A percentile compares a stretch with the other conserved stretches of the same genome.
Conservation (phyloP, 192 early-diverging fungal genomes). For the Backusella mclennaniae region DNA sequence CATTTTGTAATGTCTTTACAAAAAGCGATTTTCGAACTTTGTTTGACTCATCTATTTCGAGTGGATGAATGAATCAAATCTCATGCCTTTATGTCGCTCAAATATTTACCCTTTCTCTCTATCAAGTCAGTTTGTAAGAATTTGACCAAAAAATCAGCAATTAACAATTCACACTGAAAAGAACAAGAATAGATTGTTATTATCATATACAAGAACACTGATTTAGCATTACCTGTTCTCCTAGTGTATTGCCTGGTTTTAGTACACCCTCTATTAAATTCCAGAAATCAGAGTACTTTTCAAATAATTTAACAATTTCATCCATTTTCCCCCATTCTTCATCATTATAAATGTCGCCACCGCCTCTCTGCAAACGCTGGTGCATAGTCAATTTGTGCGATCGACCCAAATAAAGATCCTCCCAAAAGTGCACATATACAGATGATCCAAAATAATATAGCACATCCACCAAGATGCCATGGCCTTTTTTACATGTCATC, state of each 20-base stretch:
- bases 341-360: background rate
- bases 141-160: constrained; percentile 1
- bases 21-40: background rate
- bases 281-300: background rate
- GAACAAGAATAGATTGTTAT: background rate
- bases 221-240: background rate
- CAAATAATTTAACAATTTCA: background rate
- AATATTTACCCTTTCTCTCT: background rate
- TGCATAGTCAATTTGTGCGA: background rate
- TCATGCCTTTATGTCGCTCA: background rate
- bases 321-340: background rate
- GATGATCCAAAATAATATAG: background rate
- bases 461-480: background rate
- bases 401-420: background rate
- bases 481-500: background rate
- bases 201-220: background rate
- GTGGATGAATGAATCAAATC: background rate
- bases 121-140: background rate
- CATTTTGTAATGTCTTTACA: background rate
- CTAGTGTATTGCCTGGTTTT: background rate
- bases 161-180: background rate
- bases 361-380: background rate
- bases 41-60: background rate
- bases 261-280: background rate
- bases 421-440: background rate